Conservation (phyloP, 768 basidiomycete genomes). For the Mycena maculata region DNA sequence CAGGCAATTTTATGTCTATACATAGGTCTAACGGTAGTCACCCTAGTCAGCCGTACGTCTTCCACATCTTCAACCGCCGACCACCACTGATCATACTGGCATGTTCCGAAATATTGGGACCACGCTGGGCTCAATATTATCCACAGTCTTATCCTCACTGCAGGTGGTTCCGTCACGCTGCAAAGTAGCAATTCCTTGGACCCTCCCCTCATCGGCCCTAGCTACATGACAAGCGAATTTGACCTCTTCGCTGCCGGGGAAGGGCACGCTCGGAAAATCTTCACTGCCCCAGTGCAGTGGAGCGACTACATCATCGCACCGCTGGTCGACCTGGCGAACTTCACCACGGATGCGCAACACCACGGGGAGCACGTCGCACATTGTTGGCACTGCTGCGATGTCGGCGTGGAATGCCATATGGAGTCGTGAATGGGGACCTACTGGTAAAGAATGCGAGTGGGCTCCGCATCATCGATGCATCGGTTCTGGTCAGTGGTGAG, state of each 20-base stretch:
- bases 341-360: slow-evolving; percentile 9
- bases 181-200: slow-evolving; percentile 41
- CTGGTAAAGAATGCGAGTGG: slow-evolving; percentile 13
- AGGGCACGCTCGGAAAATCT: slow-evolving; percentile 13
- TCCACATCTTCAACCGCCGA: background rate
- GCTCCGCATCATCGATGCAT: slow-evolving; percentile 21
- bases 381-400: slow-evolving; percentile 19
- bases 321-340: background rate
- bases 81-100: background rate
- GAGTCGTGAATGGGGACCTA: slow-evolving; percentile 19
- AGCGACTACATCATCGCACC: slow-evolving; percentile 33
- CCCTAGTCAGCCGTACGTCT: slow-evolving; percentile 16
- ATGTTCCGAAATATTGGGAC: no score
- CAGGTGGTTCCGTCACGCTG: slow-evolving; percentile 42
- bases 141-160: no score
- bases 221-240: slow-evolving; percentile 27
- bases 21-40: background rate
- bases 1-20: background rate
- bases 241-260: slow-evolving; percentile 38
- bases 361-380: slow-evolving; percentile 11
- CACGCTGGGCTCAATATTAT: background rate
- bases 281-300: slow-evolving; percentile 33
- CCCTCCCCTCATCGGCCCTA: slow-evolving; percentile 43
- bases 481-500: slow-evolving; percentile 9
- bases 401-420: background rate